Percentiles rank a stretch among this genome's conserved stretches.
phyloP scores from a whole-genome alignment of 208 protist species.

The Phytomonas sp. region DNA sequence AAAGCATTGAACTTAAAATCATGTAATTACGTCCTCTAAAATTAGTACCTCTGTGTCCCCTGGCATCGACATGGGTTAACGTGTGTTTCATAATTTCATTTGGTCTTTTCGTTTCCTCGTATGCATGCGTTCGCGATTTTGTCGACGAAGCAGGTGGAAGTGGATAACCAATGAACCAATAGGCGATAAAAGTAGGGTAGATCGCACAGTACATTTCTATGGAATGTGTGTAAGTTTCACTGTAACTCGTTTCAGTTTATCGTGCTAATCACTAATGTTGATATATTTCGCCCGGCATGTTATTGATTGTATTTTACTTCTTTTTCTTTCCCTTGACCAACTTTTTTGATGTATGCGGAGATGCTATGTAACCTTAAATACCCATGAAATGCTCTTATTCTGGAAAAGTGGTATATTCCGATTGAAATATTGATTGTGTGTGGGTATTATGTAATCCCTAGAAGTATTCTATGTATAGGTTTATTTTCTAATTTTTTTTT shows the following conservation, averaged over 20 bases:
- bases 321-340: slow-evolving; percentile 10
- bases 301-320: slow-evolving; percentile 11
- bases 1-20: neutral
- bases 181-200: slow-evolving; percentile 8
- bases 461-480: slow-evolving; percentile 5
- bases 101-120: neutral
- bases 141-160: slow-evolving; percentile 6
- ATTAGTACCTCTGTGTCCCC: neutral
- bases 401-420: neutral
- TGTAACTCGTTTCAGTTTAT: slow-evolving; percentile 6
- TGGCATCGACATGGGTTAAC: neutral
- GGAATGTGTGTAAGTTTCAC: slow-evolving; percentile 7
- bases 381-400: neutral
- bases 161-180: slow-evolving; percentile 5
- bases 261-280: neutral
- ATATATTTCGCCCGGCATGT: slow-evolving; percentile 3
- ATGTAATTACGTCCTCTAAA: neutral
- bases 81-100: neutral
- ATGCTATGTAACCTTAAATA: neutral
- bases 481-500: slow-evolving; percentile 5
- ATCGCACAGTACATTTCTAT: neutral
- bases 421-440: neutral
- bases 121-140: neutral
- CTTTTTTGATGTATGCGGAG: slow-evolving; percentile 1
- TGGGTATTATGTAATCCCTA: neutral